Conservation (phyloP, 345 rosid species). For the Gossypium herbaceum region DNA sequence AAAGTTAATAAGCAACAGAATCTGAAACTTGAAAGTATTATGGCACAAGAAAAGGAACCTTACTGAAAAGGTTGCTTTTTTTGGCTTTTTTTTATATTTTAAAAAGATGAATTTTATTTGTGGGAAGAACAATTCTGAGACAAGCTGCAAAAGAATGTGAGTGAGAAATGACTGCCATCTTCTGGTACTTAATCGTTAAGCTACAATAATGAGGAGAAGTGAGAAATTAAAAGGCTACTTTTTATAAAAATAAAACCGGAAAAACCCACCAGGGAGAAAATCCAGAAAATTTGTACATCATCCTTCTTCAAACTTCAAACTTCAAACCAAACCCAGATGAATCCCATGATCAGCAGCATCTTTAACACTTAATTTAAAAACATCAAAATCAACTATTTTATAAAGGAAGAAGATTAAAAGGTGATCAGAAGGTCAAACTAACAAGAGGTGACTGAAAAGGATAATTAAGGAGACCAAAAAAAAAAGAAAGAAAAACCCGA, state of each 20-base stretch:
- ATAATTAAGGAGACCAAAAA: neutral
- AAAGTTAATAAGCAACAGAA: neutral
- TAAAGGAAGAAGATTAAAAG: slow-evolving; percentile 24
- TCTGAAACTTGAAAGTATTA: slow-evolving; percentile 4
- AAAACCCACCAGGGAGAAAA: slow-evolving; percentile 18
- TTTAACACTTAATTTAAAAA: slow-evolving; percentile 11
- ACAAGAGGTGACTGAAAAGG: neutral
- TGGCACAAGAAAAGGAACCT: neutral
- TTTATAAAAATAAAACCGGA: neutral
- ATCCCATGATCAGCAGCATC: slow-evolving; percentile 20
- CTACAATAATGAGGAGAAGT: slow-evolving; percentile 1
- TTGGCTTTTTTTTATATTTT: neutral
- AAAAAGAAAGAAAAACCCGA: slow-evolving; percentile 6
- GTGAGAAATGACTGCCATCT: slow-evolving; percentile 2
- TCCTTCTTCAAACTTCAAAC: slow-evolving; percentile 31
- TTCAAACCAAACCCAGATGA: slow-evolving; percentile 24
- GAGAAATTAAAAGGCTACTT: slow-evolving; percentile 6
- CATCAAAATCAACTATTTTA: slow-evolving; percentile 21
- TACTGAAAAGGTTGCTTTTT: neutral
- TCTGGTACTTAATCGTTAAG: slow-evolving; percentile 22
- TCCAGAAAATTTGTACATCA: slow-evolving; percentile 39
- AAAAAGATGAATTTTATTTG: neutral
- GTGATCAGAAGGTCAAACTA: slow-evolving; percentile 16
- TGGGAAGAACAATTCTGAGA: slow-evolving; percentile 20
- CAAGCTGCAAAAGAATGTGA: slow-evolving; percentile 16